Conservation (phyloP, 805 yeast species). For the Candida nemodendra region DNA sequence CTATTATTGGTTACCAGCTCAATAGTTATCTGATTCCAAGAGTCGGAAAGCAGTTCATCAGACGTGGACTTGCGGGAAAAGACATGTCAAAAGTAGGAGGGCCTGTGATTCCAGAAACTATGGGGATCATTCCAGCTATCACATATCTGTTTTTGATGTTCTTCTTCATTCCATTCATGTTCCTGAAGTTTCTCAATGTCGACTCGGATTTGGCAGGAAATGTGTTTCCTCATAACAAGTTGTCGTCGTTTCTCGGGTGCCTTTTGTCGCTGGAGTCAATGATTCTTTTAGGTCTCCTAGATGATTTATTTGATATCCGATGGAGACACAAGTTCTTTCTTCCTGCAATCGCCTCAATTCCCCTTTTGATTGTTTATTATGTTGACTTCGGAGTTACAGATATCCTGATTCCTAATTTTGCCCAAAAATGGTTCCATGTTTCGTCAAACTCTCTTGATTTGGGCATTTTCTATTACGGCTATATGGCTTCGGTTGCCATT, state of each 20-base stretch:
- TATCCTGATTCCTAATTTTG: slow-evolving; percentile 74
- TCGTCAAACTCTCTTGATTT: slow-evolving; percentile 58
- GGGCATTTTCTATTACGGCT: slow-evolving; percentile 75
- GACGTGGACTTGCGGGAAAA: slow-evolving; percentile 79
- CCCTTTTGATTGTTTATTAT: slow-evolving; percentile 85
- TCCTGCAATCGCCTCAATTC: slow-evolving; percentile 93
- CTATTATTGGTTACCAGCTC: slow-evolving; percentile 61
- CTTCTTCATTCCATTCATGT: slow-evolving; percentile 83
- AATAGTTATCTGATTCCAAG: slow-evolving; percentile 66
- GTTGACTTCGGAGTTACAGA: slow-evolving; percentile 92
- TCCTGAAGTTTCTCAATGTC: slow-evolving; percentile 65
- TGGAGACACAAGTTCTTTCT: slow-evolving; percentile 97
- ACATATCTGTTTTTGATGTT: slow-evolving; percentile 80
- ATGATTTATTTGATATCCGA: slow-evolving; percentile 90
- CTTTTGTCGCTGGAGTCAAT: slow-evolving; percentile 81
- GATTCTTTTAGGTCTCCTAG: slow-evolving; percentile 82
- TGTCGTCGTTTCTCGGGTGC: slow-evolving; percentile 85
- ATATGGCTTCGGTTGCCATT: slow-evolving; percentile 89
- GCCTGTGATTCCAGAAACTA: slow-evolving; percentile 82
- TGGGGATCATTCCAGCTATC: slow-evolving; percentile 87
- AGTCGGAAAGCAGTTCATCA: slow-evolving; percentile 63
- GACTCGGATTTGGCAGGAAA: slow-evolving; percentile 4
- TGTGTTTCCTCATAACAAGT: slow-evolving; percentile 73
- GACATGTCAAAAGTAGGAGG: slow-evolving; percentile 76
- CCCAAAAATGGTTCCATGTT: slow-evolving; percentile 42